Evolutionary conservation across 345 rosid species (phyloP), one percentile per base, ranked within the genome.

Genomic region (Toxicodendron radicans): DNA sequence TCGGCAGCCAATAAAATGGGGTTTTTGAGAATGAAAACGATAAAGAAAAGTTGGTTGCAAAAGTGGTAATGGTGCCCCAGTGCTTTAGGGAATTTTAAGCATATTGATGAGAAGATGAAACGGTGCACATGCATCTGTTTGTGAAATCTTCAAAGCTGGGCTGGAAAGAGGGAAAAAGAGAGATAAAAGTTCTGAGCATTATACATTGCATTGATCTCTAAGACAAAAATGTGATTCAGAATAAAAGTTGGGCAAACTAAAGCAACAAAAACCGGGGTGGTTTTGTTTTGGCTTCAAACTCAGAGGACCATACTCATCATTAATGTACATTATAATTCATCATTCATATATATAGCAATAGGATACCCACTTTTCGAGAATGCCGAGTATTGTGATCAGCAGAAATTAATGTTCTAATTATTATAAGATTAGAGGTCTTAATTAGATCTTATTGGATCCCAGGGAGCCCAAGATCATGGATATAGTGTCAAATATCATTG

Each of bases 131-230:
- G 79, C 48, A 61, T 48, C 11, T 48, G 71, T 52, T 38, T 76
- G 71, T 52, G 70, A 70, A 65, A 73, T 13, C 16, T 73, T 74
- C 38, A 73, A 79, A 65, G 68, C 64, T 27, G 48, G 63, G 80
- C 80, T 76, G 79, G 64, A 82, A 79, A 76, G 78, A 72, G 10
- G 59, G 52, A 45, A 58, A 79, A 64, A 41, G 11, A 13, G 23
- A 54, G 56, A 59, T 59, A 70, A 49, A 61, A 58, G 69, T 45
- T 75, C 24, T 58, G 52, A 64, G 41, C 62, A 48, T 58, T 45
- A 64, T 41, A 53, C 78, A 24, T 16, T 68, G 56, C 71, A n/a
- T 70, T 54, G 59, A 68, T 35, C n/a, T 16, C 48, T 64, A 66
- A 33, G 58, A 43, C 63, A 23, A 52, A 45, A 18, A 33, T 58